A percentile compares a stretch with the other conserved stretches of the same genome.
Conservation (phyloP, 371 early-diverging fungal genomes). For the Mortierella sp. region DNA sequence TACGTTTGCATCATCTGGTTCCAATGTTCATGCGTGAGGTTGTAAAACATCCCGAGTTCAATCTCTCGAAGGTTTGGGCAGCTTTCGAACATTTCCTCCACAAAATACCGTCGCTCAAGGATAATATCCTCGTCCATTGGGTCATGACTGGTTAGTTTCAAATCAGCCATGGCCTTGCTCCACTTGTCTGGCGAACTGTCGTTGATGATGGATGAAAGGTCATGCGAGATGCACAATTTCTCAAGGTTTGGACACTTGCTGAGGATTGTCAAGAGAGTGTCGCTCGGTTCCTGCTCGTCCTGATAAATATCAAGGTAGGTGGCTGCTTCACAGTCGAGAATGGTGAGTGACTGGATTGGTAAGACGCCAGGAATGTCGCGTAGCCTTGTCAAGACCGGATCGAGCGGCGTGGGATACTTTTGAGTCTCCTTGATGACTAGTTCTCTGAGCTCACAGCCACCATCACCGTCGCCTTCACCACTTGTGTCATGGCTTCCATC, state of each 20-base stretch:
- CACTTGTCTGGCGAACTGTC: not conserved
- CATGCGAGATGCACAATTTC: not conserved
- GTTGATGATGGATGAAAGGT: not conserved
- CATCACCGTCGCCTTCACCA: no score
- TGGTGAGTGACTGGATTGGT: no score
- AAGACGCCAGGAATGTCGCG: no score
- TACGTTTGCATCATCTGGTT: conserved; percentile 7
- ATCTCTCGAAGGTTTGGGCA: conserved; percentile 19
- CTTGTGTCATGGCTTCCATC: no score
- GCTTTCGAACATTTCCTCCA: conserved; percentile 1
- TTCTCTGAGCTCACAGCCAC: no score
- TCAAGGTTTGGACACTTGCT: not conserved
- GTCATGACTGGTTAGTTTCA: no score
- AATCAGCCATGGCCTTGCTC: not conserved
- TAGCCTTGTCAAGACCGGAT: no score
- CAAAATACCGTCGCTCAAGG: not conserved
- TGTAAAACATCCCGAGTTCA: conserved; percentile 15
- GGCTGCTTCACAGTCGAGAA: no score
- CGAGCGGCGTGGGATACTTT: no score
- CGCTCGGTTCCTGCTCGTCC: no score
- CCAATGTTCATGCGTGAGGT: conserved; percentile 4
- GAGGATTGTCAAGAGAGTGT: not conserved
- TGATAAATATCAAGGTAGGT: no score
- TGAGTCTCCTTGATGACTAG: no score
- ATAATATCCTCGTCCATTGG: not conserved